Base-by-base conservation (phyloP, 768 basidiomycete genomes). In the Coprinopsis cinerea region DNA sequence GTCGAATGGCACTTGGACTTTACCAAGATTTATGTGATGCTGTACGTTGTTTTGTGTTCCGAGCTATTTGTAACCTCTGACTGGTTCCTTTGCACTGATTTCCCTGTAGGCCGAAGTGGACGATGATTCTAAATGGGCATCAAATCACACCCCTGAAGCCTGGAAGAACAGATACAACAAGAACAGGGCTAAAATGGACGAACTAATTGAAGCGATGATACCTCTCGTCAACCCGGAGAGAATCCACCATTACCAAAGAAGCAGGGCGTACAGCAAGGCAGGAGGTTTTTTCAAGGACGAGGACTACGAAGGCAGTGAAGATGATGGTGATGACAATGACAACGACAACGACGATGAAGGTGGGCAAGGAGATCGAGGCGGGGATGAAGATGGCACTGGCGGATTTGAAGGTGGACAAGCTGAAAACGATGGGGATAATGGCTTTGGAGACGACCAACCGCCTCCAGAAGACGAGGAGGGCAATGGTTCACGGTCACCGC, bases 91-190 rank as follows among this genome's bases (percentile, higher is more conserved):
- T n/a, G n/a, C n/a, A n/a, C n/a, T n/a, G n/a, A n/a, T 17, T 23
- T 22, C 25, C 15, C 9, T 15, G 32, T 51, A 65, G 63, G 55
- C 52, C 6, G 40, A 53, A 1, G 45, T 49, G 17, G 52, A 59
- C 15, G 44, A 58, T 1, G 55, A 59, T 18, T 69, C 61, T 47
- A 43, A 30, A 0, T 81, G 78, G 78, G 70, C n/a, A n/a, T 58
- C 3, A 49, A 22, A 0, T 62, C 70, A 6, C 79, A 81, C 58
- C 57, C 74, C 4, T 64, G 64, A 71, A 48, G 74, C 77, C 20
- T 79, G 77, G 76, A 66, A 70, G 23, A 65, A 74, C 40, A 67
- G 70, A 13, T 78, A 77, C 53, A 76, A 71, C 48, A 76, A 67
- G 51, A 64, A 70, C 20, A 46, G 46, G 26, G 47, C 37, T 0